Base-by-base conservation (phyloP, 768 basidiomycete genomes). In the Gelatoporia subvermispora region DNA sequence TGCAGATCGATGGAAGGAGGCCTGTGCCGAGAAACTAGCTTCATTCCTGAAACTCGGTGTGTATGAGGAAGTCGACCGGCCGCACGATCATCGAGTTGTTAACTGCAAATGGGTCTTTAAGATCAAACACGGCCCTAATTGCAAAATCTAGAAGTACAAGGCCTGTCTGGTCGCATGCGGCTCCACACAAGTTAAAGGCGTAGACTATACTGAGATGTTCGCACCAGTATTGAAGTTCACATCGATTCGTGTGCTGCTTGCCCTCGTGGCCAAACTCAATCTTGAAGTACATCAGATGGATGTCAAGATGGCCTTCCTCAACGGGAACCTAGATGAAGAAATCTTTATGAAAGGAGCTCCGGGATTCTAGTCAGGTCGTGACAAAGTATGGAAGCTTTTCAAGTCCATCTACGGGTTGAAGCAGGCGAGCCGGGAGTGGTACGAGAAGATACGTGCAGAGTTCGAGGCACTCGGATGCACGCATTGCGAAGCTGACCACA, bases 141-240 rank as follows among this genome's bases (percentile, higher is more conserved):
- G 67, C 17, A 39, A 45, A 3, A 46, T 66, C 9, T 16, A 43
- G 11, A 50, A 56, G 9, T 59, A 61, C 55, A 71, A 72, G 50
- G 67, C 63, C 13, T 31, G 66, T 20, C 55, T 70, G 23, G 66
- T 68, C 8, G 68, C 68, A 0, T 57, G 65, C 41, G 71, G 71
- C 0, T 70, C 59, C 52, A 48, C 60, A 2, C 72, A 74, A 43
- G 48, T 64, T 2, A 54, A 56, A 4, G 70, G 71, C 5, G 34
- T 65, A 3, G 68, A 72, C 46, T 72, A 60, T 57, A 45, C 48
- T 28, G 63, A 65, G 7, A 64, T 61, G 2, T 61, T 50, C 71
- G 44, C 64, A 15, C 63, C 64, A 16, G 52, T 57, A 3, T 55
- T 50, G 5, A 41, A 42, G 15, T 55, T 54, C 34, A 39, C 41